phyloP scores from a whole-genome alignment of 2,329 filamentous ascomycete genomes.

The Claviceps citrina region DNA sequence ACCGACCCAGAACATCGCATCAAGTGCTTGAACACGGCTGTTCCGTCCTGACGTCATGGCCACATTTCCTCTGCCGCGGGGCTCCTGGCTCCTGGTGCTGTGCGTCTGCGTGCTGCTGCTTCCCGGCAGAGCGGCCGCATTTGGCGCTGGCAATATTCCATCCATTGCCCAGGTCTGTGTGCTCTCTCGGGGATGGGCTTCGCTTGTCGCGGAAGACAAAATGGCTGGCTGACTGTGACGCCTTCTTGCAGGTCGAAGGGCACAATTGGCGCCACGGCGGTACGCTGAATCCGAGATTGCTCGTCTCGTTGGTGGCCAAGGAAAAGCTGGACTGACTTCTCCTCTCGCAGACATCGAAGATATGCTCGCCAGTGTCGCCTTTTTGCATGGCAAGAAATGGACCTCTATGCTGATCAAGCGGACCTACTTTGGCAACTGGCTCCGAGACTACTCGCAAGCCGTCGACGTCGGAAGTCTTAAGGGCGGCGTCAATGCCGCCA shows the following conservation, averaged over 20 bases:
- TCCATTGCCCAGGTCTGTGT: slow-evolving; percentile 35
- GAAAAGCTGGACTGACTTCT: background rate
- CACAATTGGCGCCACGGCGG: slow-evolving; percentile 57
- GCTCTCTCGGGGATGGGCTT: background rate
- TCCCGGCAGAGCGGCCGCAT: slow-evolving; percentile 41
- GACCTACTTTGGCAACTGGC: slow-evolving; percentile 77
- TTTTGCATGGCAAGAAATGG: slow-evolving; percentile 73
- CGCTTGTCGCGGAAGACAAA: background rate
- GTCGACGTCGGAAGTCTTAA: slow-evolving; percentile 69
- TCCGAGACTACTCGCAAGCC: slow-evolving; percentile 73
- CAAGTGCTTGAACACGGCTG: too few relatives aligned
- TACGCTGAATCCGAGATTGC: slow-evolving; percentile 13
- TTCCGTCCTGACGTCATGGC: slow-evolving; percentile 35
- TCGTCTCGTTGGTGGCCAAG: background rate
- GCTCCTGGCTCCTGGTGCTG: slow-evolving; percentile 35
- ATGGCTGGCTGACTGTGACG: background rate
- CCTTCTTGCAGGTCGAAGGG: slow-evolving; percentile 40
- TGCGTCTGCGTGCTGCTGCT: slow-evolving; percentile 40
- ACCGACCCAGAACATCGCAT: background rate
- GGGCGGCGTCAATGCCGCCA: slow-evolving; percentile 59
- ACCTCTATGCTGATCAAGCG: slow-evolving; percentile 62
- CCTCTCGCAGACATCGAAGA: slow-evolving; percentile 57
- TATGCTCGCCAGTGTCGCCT: slow-evolving; percentile 61
- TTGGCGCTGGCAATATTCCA: slow-evolving; percentile 59
- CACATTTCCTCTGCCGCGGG: slow-evolving; percentile 30